A percentile compares a stretch with the other conserved stretches of the same genome.
phyloP scores from a whole-genome alignment of 805 yeast species.

The Candida chauliodis region DNA sequence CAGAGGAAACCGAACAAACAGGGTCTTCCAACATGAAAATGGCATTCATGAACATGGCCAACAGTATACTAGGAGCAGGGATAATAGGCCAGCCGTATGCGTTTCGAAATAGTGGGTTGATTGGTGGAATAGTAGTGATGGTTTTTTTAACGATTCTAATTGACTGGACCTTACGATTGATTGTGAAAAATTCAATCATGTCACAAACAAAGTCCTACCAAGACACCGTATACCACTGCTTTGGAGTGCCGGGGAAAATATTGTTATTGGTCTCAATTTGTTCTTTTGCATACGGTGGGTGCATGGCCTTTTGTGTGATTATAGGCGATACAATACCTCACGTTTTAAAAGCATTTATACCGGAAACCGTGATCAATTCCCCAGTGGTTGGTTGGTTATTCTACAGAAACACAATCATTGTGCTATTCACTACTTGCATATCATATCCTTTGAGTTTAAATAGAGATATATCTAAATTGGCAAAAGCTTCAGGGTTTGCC shows the following conservation, averaged over 20 bases:
- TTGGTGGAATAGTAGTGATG: constrained; percentile 67
- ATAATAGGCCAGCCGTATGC: constrained; percentile 94
- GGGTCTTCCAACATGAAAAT: constrained; percentile 53
- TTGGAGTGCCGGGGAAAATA: constrained; percentile 68
- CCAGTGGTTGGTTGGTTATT: constrained; percentile 49
- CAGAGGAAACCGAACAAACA: constrained; percentile 11
- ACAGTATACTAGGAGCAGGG: constrained; percentile 93
- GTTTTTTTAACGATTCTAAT: constrained; percentile 61
- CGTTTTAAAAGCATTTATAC: constrained; percentile 67
- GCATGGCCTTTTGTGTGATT: constrained; percentile 89
- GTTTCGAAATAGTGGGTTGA: constrained; percentile 70
- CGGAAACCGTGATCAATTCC: constrained; percentile 29
- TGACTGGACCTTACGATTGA: constrained; percentile 82
- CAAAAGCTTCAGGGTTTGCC: constrained; percentile 85
- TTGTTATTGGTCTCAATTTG: constrained; percentile 74
- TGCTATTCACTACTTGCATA: constrained; percentile 63
- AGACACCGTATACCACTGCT: constrained; percentile 76
- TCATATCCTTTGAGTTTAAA: constrained; percentile 82
- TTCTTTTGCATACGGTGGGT: constrained; percentile 90
- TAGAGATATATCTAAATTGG: constrained; percentile 77
- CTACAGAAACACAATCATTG: constrained; percentile 66
- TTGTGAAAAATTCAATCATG: constrained; percentile 77
- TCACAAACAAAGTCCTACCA: constrained; percentile 79
- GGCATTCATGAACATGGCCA: constrained; percentile 98
- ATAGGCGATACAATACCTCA: constrained; percentile 96